Conservation (phyloP, 495 filamentous ascomycete species). For the Hyaloscypha variabilis region DNA sequence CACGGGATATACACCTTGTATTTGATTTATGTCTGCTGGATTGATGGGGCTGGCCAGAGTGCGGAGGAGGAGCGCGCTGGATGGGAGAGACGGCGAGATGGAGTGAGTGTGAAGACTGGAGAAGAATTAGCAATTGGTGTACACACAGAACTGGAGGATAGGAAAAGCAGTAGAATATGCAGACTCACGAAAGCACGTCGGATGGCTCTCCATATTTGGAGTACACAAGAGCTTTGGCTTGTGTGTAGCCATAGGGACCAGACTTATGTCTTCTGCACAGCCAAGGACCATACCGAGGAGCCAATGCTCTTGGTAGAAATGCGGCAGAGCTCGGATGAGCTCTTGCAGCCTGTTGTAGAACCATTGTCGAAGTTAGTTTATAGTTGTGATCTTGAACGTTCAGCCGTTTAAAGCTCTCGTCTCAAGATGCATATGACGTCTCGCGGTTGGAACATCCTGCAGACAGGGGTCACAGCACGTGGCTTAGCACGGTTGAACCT, state of each 20-base stretch:
- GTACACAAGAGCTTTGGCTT: slow-evolving; percentile 90
- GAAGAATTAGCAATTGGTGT: slow-evolving; percentile 8
- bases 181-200: slow-evolving; percentile 70
- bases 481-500: neutral
- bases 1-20: slow-evolving; percentile 94
- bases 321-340: slow-evolving; percentile 3
- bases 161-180: neutral
- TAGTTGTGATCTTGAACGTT: neutral
- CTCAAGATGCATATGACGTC: slow-evolving; percentile 7
- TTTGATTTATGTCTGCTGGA: slow-evolving; percentile 91
- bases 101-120: slow-evolving; percentile 77
- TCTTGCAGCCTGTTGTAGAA: slow-evolving; percentile 6
- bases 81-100: slow-evolving; percentile 76
- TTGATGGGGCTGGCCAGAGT: slow-evolving; percentile 90
- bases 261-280: slow-evolving; percentile 52
- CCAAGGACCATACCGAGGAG: slow-evolving; percentile 4
- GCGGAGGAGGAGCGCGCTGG: slow-evolving; percentile 63
- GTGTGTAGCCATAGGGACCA: slow-evolving; percentile 92
- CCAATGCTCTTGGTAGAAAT: slow-evolving; percentile 23
- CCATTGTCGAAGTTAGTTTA: slow-evolving; percentile 13
- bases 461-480: slow-evolving; percentile 7
- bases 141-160: neutral
- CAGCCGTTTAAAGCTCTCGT: slow-evolving; percentile 1
- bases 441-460: neutral
- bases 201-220: slow-evolving; percentile 81